These are phyloP conservation scores for Fusarium pininemorale DNA, from an alignment of 2,329 filamentous ascomycete species.

Conservation along the genomic window DNA sequence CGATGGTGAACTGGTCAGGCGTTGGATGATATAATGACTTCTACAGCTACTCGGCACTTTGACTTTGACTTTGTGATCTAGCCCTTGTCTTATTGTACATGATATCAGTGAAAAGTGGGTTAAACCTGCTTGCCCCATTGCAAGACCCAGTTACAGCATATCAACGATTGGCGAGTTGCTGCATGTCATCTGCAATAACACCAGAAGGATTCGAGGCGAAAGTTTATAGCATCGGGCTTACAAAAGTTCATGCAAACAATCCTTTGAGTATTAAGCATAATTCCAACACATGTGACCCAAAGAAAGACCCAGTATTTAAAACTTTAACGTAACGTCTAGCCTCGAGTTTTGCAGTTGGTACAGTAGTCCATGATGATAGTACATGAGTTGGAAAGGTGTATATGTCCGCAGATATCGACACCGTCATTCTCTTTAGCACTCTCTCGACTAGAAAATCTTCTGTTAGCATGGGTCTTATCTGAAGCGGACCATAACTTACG, in stretches of 20 bases:
- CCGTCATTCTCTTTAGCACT: neutral
- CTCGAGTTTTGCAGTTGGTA: neutral
- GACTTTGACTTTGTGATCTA: neutral
- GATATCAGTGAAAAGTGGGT: too few relatives aligned
- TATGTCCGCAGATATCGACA: conserved; percentile 8
- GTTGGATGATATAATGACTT: neutral
- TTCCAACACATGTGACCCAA: rapidly evolving
- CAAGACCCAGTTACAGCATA: neutral
- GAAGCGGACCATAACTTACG: neutral
- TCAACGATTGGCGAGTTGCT: neutral
- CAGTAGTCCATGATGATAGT: conserved; percentile 16
- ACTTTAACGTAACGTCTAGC: neutral
- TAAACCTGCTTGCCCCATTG: neutral
- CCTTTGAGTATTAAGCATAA: neutral
- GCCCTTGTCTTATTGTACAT: too few relatives aligned
- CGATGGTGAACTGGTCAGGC: neutral
- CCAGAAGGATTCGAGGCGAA: neutral
- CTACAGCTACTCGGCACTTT: neutral
- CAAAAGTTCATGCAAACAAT: too few relatives aligned
- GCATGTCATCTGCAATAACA: neutral
- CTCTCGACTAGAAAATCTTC: neutral
- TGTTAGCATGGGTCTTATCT: neutral
- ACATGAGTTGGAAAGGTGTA: conserved; percentile 11
- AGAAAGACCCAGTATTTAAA: neutral
- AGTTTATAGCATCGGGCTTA: neutral